Evolutionary conservation across 768 basidiomycete genomes (phyloP).

Genomic region (Lentinula raphanica): DNA sequence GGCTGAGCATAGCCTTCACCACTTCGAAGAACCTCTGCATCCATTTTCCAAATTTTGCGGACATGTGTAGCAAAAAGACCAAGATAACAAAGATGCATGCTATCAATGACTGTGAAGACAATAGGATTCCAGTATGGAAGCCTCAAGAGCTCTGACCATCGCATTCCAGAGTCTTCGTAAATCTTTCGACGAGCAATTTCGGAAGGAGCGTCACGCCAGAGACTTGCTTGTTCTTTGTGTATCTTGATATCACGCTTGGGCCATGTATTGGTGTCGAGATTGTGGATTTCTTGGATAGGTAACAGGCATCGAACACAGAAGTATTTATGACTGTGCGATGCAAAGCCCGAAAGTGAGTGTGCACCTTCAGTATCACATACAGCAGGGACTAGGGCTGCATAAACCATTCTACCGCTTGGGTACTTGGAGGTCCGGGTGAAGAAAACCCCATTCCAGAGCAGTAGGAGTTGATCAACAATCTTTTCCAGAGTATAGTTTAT

Average conservation of each 20-base stretch:
- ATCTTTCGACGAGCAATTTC: slow-evolving; percentile 1
- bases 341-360: slow-evolving; percentile 21
- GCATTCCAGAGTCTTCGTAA: slow-evolving; percentile 19
- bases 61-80: slow-evolving; percentile 22
- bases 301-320: slow-evolving; percentile 1
- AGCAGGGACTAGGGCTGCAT: slow-evolving; percentile 25
- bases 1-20: not conserved
- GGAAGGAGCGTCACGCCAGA: slow-evolving; percentile 15
- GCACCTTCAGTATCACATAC: slow-evolving; percentile 30
- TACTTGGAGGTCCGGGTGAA: no score
- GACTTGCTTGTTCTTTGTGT: slow-evolving; percentile 10
- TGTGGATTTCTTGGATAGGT: slow-evolving; percentile 12
- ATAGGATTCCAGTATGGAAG: slow-evolving; percentile 33
- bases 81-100: slow-evolving; percentile 34
- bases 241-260: slow-evolving; percentile 6
- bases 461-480: slow-evolving; percentile 30
- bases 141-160: slow-evolving; percentile 24
- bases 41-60: slow-evolving; percentile 16
- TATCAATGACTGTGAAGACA: slow-evolving; percentile 24
- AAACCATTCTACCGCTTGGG: slow-evolving; percentile 20
- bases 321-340: not conserved
- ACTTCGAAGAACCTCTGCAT: not conserved
- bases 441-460: slow-evolving; percentile 29
- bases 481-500: slow-evolving; percentile 29
- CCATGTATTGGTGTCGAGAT: slow-evolving; percentile 14